Evolutionary conservation across 306 rosid species (phyloP).

Genomic region (Castanea crenata): DNA sequence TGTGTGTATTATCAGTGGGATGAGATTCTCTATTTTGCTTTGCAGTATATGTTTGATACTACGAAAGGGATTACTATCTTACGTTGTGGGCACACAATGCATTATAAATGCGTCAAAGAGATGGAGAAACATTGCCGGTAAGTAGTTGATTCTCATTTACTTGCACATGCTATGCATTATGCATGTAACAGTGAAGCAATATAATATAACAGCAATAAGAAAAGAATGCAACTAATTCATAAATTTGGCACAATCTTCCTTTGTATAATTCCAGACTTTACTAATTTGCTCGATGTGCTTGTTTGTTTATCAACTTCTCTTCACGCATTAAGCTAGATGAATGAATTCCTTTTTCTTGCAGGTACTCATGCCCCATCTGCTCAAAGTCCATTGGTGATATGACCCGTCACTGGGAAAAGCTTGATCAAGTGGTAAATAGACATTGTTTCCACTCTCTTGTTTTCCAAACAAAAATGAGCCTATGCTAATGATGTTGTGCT

Average conservation of each 20-base stretch:
- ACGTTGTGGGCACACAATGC: constrained; percentile 89
- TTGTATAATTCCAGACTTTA: neutral
- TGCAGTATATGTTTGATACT: constrained; percentile 80
- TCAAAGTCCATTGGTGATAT: constrained; percentile 69
- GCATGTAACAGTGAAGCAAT: neutral
- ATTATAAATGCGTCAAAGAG: constrained; percentile 71
- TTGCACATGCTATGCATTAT: neutral
- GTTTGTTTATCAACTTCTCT: neutral
- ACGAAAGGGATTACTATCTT: constrained; percentile 58
- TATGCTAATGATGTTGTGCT: neutral
- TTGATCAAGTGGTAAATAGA: constrained; percentile 59
- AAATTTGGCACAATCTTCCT: neutral
- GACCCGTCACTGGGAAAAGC: constrained; percentile 59
- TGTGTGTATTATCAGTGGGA: constrained; percentile 1
- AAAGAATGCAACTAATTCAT: neutral
- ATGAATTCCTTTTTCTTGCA: constrained; percentile 23
- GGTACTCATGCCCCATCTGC: constrained; percentile 78
- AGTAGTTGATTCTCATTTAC: constrained; percentile 5
- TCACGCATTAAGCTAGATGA: neutral
- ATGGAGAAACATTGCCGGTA: constrained; percentile 74
- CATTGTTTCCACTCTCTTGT: neutral
- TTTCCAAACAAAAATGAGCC: neutral
- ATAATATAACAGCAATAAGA: neutral
- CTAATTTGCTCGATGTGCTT: neutral
- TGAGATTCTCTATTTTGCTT: constrained; percentile 2